These are phyloP conservation scores for Xylaria polymorpha DNA, from an alignment of 2,329 filamentous ascomycete species.

Conservation along the genomic window DNA sequence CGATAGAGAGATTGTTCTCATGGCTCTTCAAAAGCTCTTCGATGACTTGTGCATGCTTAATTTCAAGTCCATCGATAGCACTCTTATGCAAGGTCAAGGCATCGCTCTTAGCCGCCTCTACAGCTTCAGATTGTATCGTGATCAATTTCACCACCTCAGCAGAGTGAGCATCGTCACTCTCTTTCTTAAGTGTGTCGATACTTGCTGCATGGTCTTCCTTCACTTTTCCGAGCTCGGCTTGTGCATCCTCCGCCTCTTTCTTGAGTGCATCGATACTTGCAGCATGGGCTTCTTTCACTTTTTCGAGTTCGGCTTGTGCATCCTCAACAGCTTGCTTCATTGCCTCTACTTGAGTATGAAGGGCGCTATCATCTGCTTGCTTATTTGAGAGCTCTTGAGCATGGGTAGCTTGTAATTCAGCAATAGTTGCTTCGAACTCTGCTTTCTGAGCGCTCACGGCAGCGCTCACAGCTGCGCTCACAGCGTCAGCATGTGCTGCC, in stretches of 20 bases:
- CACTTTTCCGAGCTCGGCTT: conserved; percentile 51
- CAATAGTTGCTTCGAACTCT: conserved; percentile 37
- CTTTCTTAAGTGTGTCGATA: conserved; percentile 56
- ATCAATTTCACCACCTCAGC: conserved; percentile 61
- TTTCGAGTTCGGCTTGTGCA: conserved; percentile 50
- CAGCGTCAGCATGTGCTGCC: conserved; percentile 44
- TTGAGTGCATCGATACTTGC: conserved; percentile 55
- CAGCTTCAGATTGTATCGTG: conserved; percentile 56
- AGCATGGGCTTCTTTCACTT: conserved; percentile 51
- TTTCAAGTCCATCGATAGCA: conserved; percentile 54
- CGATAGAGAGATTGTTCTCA: conserved; percentile 48
- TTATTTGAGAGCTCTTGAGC: conserved; percentile 44
- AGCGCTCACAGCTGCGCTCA: conserved; percentile 40
- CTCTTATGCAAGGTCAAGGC: conserved; percentile 46
- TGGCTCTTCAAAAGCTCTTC: conserved; percentile 57
- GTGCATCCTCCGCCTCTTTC: conserved; percentile 51
- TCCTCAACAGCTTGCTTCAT: conserved; percentile 47
- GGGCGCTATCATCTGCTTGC: conserved; percentile 41
- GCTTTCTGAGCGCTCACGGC: conserved; percentile 41
- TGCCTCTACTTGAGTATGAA: conserved; percentile 46
- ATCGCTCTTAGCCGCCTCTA: conserved; percentile 59
- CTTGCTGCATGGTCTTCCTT: conserved; percentile 51
- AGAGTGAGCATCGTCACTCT: conserved; percentile 55
- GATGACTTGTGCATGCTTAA: conserved; percentile 60
- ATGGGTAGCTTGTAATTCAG: conserved; percentile 48